Conservation (phyloP, 1,284 basidiomycete genomes). For the Puccinia coronata region DNA sequence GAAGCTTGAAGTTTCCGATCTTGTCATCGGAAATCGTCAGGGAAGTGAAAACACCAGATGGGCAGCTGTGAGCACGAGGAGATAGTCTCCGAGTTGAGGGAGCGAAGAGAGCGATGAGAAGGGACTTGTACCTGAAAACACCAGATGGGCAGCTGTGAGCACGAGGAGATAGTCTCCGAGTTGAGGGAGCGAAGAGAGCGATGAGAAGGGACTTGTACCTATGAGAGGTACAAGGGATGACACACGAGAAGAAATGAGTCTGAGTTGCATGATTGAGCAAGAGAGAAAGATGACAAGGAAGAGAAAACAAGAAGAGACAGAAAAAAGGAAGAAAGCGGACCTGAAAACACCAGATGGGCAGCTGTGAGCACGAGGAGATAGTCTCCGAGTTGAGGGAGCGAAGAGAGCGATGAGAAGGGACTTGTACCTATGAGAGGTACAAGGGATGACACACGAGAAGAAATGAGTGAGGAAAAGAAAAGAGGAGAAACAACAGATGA, state of each 20-base stretch:
- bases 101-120: background rate
- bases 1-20: no score
- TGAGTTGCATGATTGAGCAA: no score
- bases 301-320: no score
- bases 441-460: no score
- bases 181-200: no score
- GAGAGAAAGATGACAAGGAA: no score
- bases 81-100: background rate
- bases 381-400: background rate
- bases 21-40: no score
- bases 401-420: background rate
- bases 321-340: background rate
- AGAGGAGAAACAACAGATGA: no score
- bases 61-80: background rate
- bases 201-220: no score
- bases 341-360: background rate
- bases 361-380: background rate
- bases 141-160: no score
- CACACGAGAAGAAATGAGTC: background rate
- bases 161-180: no score
- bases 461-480: no score
- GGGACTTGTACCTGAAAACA: slow-evolving; percentile 5
- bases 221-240: background rate
- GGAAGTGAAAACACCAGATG: background rate
- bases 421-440: background rate